Evolutionary conservation across 495 filamentous ascomycete species (phyloP).

Genomic region (Filosporella fistucella): DNA sequence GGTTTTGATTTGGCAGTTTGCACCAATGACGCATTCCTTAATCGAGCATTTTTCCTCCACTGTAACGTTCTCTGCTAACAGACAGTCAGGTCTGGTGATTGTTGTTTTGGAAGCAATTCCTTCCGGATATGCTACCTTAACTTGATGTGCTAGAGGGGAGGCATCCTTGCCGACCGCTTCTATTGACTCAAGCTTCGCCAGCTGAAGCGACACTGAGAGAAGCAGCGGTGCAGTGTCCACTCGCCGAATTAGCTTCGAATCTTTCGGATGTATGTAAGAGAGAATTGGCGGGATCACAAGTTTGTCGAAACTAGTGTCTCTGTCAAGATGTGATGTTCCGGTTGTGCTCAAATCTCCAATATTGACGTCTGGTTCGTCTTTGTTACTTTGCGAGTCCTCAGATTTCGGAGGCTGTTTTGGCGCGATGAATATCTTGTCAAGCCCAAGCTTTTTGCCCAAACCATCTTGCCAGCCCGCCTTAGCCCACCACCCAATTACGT

Average conservation of each 20-base stretch:
- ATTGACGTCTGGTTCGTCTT: conserved; percentile 44
- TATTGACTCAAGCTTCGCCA: conserved; percentile 69
- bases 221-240: conserved; percentile 84
- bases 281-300: conserved; percentile 63
- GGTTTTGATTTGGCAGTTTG: conserved; percentile 75
- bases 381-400: conserved; percentile 28
- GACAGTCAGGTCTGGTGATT: conserved; percentile 68
- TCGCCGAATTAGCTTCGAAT: conserved; percentile 59
- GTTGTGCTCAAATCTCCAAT: conserved; percentile 60
- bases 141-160: conserved; percentile 66
- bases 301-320: not conserved
- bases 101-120: conserved; percentile 71
- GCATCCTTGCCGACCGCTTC: conserved; percentile 54
- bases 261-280: conserved; percentile 64
- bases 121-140: conserved; percentile 77
- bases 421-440: conserved; percentile 60
- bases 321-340: conserved; percentile 25
- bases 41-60: conserved; percentile 80
- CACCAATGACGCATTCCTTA: conserved; percentile 82
- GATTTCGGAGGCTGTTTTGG: conserved; percentile 29
- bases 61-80: conserved; percentile 81
- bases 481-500: conserved; percentile 91
- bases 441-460: conserved; percentile 68
- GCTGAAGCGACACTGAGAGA: conserved; percentile 72
- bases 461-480: conserved; percentile 88